phyloP scores from a whole-genome alignment of 176 grass and related monocot species.

The Lolium rigidum region DNA sequence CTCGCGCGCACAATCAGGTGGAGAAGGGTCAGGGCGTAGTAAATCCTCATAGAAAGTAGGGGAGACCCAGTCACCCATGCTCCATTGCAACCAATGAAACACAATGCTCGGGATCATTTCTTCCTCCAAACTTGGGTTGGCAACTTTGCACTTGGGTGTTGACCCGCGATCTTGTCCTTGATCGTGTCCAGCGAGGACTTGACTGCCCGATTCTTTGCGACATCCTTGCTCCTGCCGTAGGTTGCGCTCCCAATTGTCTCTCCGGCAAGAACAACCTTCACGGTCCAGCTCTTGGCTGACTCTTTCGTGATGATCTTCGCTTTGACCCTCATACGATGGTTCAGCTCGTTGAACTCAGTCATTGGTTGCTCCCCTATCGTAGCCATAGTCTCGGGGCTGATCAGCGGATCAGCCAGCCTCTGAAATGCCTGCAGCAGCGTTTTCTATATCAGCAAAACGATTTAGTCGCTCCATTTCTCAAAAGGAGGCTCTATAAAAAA shows the following conservation, averaged over 20 bases:
- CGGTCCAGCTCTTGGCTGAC: background rate
- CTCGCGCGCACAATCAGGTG: background rate
- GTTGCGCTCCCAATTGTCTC: background rate
- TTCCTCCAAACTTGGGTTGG: background rate
- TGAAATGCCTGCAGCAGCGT: background rate
- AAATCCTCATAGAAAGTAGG: background rate
- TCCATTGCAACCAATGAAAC: background rate
- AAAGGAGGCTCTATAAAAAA: no score
- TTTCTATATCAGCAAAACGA: background rate
- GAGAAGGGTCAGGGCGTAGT: background rate
- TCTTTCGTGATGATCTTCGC: background rate
- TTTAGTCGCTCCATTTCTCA: no score
- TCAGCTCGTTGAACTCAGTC: background rate
- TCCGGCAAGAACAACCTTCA: background rate
- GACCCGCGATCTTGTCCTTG: background rate
- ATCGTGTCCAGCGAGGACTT: background rate
- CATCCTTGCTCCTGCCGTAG: background rate
- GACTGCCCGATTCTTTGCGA: background rate
- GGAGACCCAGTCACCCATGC: background rate
- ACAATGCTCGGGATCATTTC: background rate
- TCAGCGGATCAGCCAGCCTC: constrained; percentile 8
- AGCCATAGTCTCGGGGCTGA: background rate
- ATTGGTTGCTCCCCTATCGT: background rate
- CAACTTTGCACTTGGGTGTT: background rate
- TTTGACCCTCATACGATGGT: background rate